Evolutionary conservation across 202 grass and related monocot species (phyloP).

Genomic region (Sporobolus alterniflorus): DNA sequence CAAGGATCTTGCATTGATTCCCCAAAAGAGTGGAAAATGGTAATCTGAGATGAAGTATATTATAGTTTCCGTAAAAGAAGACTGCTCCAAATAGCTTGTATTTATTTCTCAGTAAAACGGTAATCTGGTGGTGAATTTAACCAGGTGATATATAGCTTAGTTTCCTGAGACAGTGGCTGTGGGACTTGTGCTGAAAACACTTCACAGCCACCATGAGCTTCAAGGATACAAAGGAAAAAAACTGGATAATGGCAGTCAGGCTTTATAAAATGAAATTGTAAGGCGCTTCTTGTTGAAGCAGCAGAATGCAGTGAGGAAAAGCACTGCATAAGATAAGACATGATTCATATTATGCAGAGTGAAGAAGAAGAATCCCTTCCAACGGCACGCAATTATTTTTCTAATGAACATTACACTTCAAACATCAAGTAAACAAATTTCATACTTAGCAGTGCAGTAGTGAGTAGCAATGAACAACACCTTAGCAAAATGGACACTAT

Average conservation of each 20-base stretch:
- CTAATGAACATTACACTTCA: background rate
- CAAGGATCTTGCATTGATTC: too few relatives aligned
- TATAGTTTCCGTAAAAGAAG: too few relatives aligned
- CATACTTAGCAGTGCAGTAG: background rate
- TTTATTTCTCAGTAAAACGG: too few relatives aligned
- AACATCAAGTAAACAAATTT: background rate
- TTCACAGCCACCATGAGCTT: background rate
- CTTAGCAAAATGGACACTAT: background rate
- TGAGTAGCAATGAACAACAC: background rate
- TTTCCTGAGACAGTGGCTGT: background rate
- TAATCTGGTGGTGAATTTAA: too few relatives aligned
- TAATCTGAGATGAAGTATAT: too few relatives aligned
- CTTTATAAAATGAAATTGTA: background rate
- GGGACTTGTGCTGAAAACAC: background rate
- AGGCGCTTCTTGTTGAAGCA: too few relatives aligned
- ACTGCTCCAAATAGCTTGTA: too few relatives aligned
- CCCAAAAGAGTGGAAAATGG: too few relatives aligned
- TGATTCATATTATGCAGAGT: background rate
- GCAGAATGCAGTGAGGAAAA: background rate
- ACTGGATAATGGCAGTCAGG: background rate
- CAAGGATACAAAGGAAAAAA: background rate
- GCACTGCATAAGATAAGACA: background rate
- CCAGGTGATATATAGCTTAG: background rate
- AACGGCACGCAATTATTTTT: background rate
- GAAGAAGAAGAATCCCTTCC: background rate